Base-by-base conservation (phyloP, 2,329 filamentous ascomycete species). In the Ilyonectria robusta region DNA sequence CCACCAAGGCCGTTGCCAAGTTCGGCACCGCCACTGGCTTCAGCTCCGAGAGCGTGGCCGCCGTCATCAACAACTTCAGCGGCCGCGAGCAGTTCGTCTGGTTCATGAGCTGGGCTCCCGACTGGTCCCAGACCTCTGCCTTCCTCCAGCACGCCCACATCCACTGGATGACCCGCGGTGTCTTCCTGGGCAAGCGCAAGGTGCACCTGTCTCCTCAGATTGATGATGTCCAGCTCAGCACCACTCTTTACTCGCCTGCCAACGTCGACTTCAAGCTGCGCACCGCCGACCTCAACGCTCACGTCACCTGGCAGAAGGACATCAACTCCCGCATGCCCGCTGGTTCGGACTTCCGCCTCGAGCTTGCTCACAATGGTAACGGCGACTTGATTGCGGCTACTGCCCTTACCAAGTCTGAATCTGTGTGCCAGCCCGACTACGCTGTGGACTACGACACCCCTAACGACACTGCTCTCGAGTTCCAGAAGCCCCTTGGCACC, bases 81-180 rank as follows among this genome's bases (percentile, higher is more conserved):
- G 69, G 69, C 17, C 69, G 69, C 17, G 69, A 70, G 55, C 67
- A 70, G 58, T 61, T 70, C n/a, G 69, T 70, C n/a, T 70, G 69
- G 69, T 70, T 70, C 29, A 66, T 70, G 6, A 63, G 67, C 35
- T 70, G 67, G 67, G 69, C 69, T 31, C 64, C 62, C 9, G 69
- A 70, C 19, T 70, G 69, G 69, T 70, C 69, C 9, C 64, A 67
- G 46, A 70, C 69, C 21, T 67, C 57, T 11, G 57, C 42, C 40
- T 70, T 70, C 50, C 67, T 70, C 5, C 58, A 70, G 23, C 69
- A 70, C 48, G 60, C 69, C 11, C 69, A 70, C 19, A 56, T 70
- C 48, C 67, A 70, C 64, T 70, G 69, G 69, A 40, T 70, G 11
- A 70, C 69, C n/a, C 69, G 69, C 6, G 67, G 69, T 37, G 29